Evolutionary conservation across 768 basidiomycete species (phyloP), one percentile per base, ranked within the genome.

Genomic region (Serendipita indica): DNA sequence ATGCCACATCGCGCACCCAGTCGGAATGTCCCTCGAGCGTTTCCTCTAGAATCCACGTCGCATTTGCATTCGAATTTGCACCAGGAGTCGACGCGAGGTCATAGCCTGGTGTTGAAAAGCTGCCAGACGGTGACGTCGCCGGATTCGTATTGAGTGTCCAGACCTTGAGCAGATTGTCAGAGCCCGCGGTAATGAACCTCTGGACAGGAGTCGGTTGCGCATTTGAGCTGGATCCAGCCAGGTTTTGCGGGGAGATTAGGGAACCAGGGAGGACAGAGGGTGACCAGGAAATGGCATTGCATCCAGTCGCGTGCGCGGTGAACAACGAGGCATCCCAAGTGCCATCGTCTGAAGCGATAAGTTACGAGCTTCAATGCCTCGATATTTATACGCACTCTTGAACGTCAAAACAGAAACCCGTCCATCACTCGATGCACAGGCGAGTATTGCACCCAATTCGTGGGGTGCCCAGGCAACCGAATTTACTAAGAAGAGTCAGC

Each of bases 381-480:
- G 0, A 35, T 28, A 35, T 14, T 13, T 14, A 13, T 7, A 75
- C 81, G 46, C 60, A 92, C 92, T 90, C 80, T 96, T 93, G 76
- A 98, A 98, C 4, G 87, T 87, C 58, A 99, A 75, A 34, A 99
- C 92, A 6, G 94, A 98, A 39, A 99, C 79, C 69, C 93, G 94
- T 62, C 94, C 93, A 69, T 99, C 96, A 1, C 90, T 94, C 20
- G 89, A 93, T 1, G 94, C 94, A 67, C 96, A 99, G 3, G 91
- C 94, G 37, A 98, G 77, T 62, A 97, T 93, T 0, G 96, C 90
- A 33, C 94, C 96, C 13, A 97, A 80, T 68, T 98, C 94, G 65
- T 96, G 92, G 1, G 96, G 92, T n/a, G 94, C 94, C 96, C 96
- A 99, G 0, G 90, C 89, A 20, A 98, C 86, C 0, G 93, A 93